Conservation (phyloP, 2,329 filamentous ascomycete species). For the Microdochium trichocladiopsis region DNA sequence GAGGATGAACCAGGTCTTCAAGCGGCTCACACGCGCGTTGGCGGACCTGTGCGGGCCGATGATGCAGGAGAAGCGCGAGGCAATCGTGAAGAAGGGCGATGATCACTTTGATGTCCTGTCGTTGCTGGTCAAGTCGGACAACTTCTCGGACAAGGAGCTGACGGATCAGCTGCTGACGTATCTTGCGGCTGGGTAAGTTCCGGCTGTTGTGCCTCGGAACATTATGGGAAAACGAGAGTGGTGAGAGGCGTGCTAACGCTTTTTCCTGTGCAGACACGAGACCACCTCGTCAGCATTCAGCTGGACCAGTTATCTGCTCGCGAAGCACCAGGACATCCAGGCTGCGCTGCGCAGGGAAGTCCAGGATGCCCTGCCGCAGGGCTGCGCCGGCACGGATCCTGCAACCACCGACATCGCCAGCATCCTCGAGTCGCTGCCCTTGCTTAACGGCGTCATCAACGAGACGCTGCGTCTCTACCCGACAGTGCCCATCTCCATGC, state of each 20-base stretch:
- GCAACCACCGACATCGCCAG: slow-evolving; percentile 31
- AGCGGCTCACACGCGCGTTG: slow-evolving; percentile 23
- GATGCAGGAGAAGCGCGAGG: slow-evolving; percentile 39
- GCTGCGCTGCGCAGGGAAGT: slow-evolving; percentile 54
- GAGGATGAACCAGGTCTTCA: slow-evolving; percentile 34
- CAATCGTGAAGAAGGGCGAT: slow-evolving; percentile 32
- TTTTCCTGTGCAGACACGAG: slow-evolving; percentile 39
- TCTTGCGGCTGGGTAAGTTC: slow-evolving; percentile 41
- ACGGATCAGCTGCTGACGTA: slow-evolving; percentile 50
- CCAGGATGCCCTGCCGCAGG: slow-evolving; percentile 34
- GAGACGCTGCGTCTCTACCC: slow-evolving; percentile 63
- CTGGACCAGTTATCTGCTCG: slow-evolving; percentile 55
- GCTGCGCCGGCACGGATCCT: slow-evolving; percentile 2
- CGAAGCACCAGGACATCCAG: slow-evolving; percentile 51
- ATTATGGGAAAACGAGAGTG: too few species aligned
- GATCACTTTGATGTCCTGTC: slow-evolving; percentile 58
- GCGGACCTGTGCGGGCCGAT: slow-evolving; percentile 34
- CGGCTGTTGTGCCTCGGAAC: slow-evolving; percentile 54
- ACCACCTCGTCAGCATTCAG: slow-evolving; percentile 58
- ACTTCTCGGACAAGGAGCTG: slow-evolving; percentile 44
- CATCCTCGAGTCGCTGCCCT: slow-evolving; percentile 56
- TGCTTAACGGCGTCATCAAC: slow-evolving; percentile 61
- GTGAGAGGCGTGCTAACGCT: too few species aligned
- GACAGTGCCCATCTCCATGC: slow-evolving; percentile 58
- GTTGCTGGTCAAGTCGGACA: slow-evolving; percentile 40